Conservation (phyloP, 169 alveolate species). For the Plasmodium cynomolgi region DNA sequence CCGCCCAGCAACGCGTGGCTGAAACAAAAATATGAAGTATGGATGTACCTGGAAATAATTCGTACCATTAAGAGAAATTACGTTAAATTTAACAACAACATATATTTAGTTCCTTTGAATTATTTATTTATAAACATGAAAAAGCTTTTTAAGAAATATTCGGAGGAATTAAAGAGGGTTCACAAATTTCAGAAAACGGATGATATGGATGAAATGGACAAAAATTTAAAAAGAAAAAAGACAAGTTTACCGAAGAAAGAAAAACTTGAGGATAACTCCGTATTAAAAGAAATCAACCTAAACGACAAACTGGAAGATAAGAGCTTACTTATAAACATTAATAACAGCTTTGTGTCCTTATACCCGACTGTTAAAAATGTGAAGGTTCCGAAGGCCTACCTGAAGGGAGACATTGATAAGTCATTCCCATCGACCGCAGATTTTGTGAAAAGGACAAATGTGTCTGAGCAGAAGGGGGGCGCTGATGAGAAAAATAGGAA, state of each 20-base stretch:
- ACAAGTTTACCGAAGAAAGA: slow-evolving; percentile 27
- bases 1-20: slow-evolving; percentile 21
- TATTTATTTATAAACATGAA: slow-evolving; percentile 64
- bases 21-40: slow-evolving; percentile 68
- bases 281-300: slow-evolving; percentile 5
- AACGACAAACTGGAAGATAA: slow-evolving; percentile 32
- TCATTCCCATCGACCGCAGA: slow-evolving; percentile 7
- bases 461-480: not conserved
- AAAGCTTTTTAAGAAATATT: slow-evolving; percentile 35
- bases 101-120: slow-evolving; percentile 72
- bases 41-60: slow-evolving; percentile 69
- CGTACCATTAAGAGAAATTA: slow-evolving; percentile 59
- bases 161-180: slow-evolving; percentile 8
- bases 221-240: slow-evolving; percentile 8
- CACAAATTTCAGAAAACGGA: not conserved
- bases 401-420: slow-evolving; percentile 24
- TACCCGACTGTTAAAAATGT: slow-evolving; percentile 60
- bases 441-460: slow-evolving; percentile 21
- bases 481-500: slow-evolving; percentile 3
- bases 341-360: slow-evolving; percentile 44
- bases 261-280: slow-evolving; percentile 11
- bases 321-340: slow-evolving; percentile 55
- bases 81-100: slow-evolving; percentile 54
- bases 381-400: slow-evolving; percentile 27
- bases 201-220: slow-evolving; percentile 4